phyloP scores from a whole-genome alignment of 352 stramenopile genomes.

The Globisporangium camurandrum region DNA sequence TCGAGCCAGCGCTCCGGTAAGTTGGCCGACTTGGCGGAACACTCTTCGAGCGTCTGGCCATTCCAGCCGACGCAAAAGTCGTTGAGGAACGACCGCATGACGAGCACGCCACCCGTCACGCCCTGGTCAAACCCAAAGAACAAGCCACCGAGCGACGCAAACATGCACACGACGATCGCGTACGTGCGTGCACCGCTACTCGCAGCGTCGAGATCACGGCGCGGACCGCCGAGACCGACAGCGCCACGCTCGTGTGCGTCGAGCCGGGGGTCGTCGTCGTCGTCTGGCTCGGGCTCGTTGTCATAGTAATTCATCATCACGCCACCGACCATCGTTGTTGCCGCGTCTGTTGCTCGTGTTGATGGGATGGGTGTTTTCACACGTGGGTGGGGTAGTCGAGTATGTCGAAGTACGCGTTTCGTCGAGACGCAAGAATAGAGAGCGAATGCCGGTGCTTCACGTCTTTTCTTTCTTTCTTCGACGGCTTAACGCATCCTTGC shows the following conservation, averaged over 20 bases:
- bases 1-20: constrained; percentile 18
- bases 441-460: too few species aligned
- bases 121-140: constrained; percentile 8
- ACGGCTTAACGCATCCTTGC: too few species aligned
- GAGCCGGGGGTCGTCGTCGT: not conserved
- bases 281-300: not conserved
- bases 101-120: constrained; percentile 8
- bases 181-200: constrained; percentile 11
- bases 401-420: too few species aligned
- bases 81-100: constrained; percentile 19
- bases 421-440: too few species aligned
- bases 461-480: too few species aligned
- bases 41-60: constrained; percentile 7
- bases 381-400: not conserved
- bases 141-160: constrained; percentile 3
- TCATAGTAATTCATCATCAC: constrained; percentile 2
- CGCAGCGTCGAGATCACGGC: not conserved
- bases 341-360: too few species aligned
- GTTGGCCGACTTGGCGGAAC: not conserved
- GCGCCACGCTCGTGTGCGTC: not conserved
- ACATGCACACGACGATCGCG: constrained; percentile 23
- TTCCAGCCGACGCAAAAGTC: constrained; percentile 17
- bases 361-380: not conserved
- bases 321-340: not conserved
- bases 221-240: not conserved